Conservation (phyloP, 2,329 filamentous ascomycete species). For the Apiospora kogelbergensis region DNA sequence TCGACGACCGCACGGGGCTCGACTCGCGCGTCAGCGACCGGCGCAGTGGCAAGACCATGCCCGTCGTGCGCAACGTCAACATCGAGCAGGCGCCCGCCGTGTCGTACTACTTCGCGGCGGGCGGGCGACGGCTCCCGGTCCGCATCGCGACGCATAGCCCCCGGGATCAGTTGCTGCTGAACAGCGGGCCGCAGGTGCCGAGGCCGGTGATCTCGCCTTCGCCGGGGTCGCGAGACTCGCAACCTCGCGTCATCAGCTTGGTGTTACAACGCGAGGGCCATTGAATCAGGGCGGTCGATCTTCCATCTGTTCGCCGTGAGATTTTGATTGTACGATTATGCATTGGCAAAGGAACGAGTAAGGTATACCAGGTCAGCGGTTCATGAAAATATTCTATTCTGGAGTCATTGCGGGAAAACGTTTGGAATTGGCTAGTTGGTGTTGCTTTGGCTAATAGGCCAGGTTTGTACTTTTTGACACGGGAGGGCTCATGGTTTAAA, state of each 20-base stretch:
- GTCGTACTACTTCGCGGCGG: background rate
- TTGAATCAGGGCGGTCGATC: background rate
- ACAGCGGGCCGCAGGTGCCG: background rate
- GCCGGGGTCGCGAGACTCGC: background rate
- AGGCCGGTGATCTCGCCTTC: background rate
- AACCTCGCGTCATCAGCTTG: background rate
- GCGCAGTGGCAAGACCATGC: background rate
- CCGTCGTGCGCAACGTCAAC: background rate
- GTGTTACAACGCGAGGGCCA: background rate
- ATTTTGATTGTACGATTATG: too few species aligned
- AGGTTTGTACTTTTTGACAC: too few species aligned
- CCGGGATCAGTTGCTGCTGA: background rate
- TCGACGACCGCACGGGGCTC: background rate
- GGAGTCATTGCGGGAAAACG: too few species aligned
- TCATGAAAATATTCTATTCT: too few species aligned
- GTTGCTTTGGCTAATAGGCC: too few species aligned
- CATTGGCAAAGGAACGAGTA: too few species aligned
- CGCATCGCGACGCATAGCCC: background rate
- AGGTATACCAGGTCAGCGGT: too few species aligned
- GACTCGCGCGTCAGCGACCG: too few species aligned
- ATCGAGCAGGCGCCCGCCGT: constrained; percentile 7
- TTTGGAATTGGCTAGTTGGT: too few species aligned
- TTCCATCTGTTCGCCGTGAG: too few species aligned
- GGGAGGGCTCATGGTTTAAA: too few species aligned
- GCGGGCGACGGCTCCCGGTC: background rate